Evolutionary conservation across 345 rosid genomes (phyloP).

Genomic region (Pugionium cornutum): DNA sequence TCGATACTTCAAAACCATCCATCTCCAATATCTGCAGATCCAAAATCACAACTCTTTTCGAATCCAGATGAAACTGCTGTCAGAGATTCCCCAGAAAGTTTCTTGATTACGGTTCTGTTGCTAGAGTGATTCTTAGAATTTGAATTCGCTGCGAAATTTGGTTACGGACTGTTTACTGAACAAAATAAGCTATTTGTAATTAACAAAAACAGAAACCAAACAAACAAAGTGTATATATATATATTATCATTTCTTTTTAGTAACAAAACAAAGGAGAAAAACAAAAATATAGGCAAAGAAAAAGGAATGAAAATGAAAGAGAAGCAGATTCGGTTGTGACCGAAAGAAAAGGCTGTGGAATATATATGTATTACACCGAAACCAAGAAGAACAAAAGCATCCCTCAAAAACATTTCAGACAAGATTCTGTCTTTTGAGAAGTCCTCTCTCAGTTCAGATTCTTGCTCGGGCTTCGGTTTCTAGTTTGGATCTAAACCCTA

Average conservation of each 20-base stretch:
- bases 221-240: constrained; percentile 15
- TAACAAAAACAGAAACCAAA: constrained; percentile 21
- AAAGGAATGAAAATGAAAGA: constrained; percentile 25
- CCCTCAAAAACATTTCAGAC: constrained; percentile 28
- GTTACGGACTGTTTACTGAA: background rate
- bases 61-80: constrained; percentile 79
- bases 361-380: constrained; percentile 32
- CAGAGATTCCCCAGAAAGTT: constrained; percentile 71
- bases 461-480: constrained; percentile 30
- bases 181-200: background rate
- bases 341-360: constrained; percentile 22
- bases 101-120: constrained; percentile 79
- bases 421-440: constrained; percentile 7
- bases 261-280: background rate
- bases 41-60: constrained; percentile 65
- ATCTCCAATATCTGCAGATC: constrained; percentile 91
- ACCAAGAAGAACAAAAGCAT: constrained; percentile 35
- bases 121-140: constrained; percentile 58
- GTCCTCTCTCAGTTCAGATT: constrained; percentile 27
- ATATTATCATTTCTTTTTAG: constrained; percentile 22
- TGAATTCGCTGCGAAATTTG: constrained; percentile 29
- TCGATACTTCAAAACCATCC: constrained; percentile 91
- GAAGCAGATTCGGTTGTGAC: constrained; percentile 25
- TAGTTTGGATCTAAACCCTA: constrained; percentile 38
- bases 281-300: constrained; percentile 10